A percentile compares a stretch with the other conserved stretches of the same genome.
These are phyloP conservation scores for Brasenia schreberi DNA, from an alignment of 164 flowering plant species.

Conservation along the genomic window DNA sequence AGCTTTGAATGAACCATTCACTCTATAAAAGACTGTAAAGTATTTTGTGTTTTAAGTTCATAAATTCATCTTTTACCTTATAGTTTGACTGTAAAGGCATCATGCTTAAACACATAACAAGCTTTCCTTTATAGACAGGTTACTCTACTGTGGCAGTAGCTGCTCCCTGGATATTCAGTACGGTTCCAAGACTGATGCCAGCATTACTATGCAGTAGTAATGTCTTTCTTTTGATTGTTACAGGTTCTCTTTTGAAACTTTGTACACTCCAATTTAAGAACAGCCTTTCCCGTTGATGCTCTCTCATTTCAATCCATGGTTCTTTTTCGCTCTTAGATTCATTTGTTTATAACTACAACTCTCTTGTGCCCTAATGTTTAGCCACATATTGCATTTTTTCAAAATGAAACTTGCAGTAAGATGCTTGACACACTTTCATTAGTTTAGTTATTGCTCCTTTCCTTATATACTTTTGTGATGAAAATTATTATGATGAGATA, in stretches of 20 bases:
- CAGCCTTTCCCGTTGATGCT: background rate
- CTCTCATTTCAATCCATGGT: no score
- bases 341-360: background rate
- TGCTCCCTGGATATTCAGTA: constrained; percentile 64
- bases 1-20: background rate
- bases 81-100: background rate
- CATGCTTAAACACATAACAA: background rate
- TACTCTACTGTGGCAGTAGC: constrained; percentile 63
- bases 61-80: background rate
- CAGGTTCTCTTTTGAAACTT: constrained; percentile 31
- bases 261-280: background rate
- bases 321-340: no score
- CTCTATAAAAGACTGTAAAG: background rate
- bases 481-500: no score
- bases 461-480: no score
- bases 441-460: no score
- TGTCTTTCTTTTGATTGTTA: constrained; percentile 49
- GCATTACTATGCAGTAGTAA: constrained; percentile 72
- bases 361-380: background rate
- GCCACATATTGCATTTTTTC: no score
- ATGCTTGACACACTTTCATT: no score
- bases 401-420: background rate
- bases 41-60: background rate
- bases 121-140: constrained; percentile 56
- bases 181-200: constrained; percentile 24